Evolutionary conservation across 257 asterid genomes (phyloP), one percentile per base, ranked within the genome.

Genomic region (Petunia secreta): DNA sequence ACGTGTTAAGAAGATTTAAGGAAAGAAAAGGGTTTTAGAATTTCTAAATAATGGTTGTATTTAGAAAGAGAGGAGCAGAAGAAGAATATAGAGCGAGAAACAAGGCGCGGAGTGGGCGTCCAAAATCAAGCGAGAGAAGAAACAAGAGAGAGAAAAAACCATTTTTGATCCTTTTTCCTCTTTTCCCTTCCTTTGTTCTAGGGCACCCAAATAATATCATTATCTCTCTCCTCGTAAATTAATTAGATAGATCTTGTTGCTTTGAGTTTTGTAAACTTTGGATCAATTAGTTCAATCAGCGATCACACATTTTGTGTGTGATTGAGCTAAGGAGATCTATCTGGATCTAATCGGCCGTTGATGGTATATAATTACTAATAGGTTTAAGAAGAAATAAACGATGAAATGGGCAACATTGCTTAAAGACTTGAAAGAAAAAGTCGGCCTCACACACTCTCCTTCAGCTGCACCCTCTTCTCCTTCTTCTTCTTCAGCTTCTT

Each of bases 331-430:
- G 90, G 82, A 85, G 92, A 81, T 63, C 52, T 66, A 87, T 86
- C 91, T 90, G 87, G 92, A 88, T 54, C 83, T 84, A 77, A 86
- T 80, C 90, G 83, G 80, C 81, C 79, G 79, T 80, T 77, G 87
- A 84, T 52, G 57, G 11, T 10, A 52, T 52, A 8, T 15, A 52
- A 52, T 52, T 15, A 52, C 9, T 15, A 15, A 53, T 65, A 86
- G 89, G 95, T 91, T 92, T 63, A 89, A 85, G 86, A 85, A 88
- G 86, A 86, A 84, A 77, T 87, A 86, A 89, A 92, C 92, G 95
- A 96, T 96, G 99, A 96, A 96, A 96, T 96, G 99, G 99, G 92
- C 71, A 85, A 77, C 99, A 90, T 90, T 96, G 94, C 96, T 96
- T 88, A 91, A 92, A 88, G 99, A 96, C 90, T 89, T 96, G 68